Percentiles rank a stretch among this genome's conserved stretches.
phyloP scores from a whole-genome alignment of 441 rosid species.

The Hura crepitans region DNA sequence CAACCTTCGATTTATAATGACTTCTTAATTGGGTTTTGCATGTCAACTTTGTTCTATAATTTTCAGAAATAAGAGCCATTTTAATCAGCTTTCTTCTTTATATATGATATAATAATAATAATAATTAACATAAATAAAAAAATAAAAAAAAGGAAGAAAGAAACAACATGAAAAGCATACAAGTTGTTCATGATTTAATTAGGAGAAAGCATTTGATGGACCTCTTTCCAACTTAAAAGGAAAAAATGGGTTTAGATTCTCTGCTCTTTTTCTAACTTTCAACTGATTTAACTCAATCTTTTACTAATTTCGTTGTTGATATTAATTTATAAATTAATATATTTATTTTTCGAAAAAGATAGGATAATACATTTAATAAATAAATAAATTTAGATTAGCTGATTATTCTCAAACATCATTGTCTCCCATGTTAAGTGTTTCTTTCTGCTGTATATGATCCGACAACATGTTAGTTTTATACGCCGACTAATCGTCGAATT shows the following conservation, averaged over 20 bases:
- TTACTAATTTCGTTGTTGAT: background rate
- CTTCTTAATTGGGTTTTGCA: no score
- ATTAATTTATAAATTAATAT: no score
- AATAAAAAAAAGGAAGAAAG: background rate
- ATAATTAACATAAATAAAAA: background rate
- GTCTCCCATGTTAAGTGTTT: conserved; percentile 16
- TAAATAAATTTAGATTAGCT: no score
- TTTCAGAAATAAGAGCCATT: no score
- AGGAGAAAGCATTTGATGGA: conserved; percentile 28
- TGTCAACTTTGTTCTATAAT: no score
- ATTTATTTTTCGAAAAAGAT: no score
- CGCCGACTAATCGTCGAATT: background rate
- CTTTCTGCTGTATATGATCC: background rate
- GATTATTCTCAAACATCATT: conserved; percentile 1
- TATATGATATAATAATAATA: no score
- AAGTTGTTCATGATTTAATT: conserved; percentile 18
- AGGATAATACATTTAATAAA: no score
- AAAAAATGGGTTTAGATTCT: conserved; percentile 14
- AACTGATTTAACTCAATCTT: no score
- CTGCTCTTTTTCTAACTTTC: conserved; percentile 14
- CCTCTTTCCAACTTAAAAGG: conserved; percentile 37
- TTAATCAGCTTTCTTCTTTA: no score
- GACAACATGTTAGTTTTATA: no score
- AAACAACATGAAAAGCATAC: conserved; percentile 31
- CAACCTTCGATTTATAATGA: no score